Evolutionary conservation across 306 rosid genomes (phyloP), one percentile per base, ranked within the genome.

Genomic region (Spatholobus suberectus): DNA sequence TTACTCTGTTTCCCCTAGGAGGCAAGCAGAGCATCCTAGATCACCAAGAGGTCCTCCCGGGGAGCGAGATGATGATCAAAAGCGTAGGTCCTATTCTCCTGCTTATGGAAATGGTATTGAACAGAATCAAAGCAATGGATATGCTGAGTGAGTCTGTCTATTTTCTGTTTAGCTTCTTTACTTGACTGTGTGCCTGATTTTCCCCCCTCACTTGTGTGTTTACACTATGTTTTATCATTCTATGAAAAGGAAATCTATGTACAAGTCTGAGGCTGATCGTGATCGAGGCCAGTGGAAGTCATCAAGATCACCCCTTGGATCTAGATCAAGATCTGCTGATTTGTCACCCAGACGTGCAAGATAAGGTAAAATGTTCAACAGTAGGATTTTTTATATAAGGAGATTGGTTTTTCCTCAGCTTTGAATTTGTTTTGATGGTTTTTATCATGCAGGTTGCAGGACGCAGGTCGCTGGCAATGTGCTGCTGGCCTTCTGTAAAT

Each of bases 221-320:
- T 40, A 70, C 70, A 27, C 75, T 35, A 10, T 27, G 6, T 66
- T 44, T 38, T 78, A 46, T 18, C 24, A 5, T 70, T 73, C 18
- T 66, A 37, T 73, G 40, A 8, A 23, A 83, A 95, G 98, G 88
- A 95, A 92, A 91, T 6, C 97, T 58, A 38, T 89, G n/a, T 89
- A 82, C 52, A 90, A 86, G 40, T 57, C 89, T 26, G 96, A 89
- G 85, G 97, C 88, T 55, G 85, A 79, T 41, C 88, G 88, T 49
- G 84, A 77, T 47, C 89, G 89, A 26, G 90, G 84, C 58, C 88
- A 87, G 75, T 93, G 97, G 98, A 88, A 92, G 86, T 86, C 95
- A 15, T 96, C 97, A 23, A 86, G 95, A 62, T 93, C 98, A n/a
- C 99, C 98, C 38, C 70, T 88, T n/a, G 91, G 97, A 38, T 91